Percentiles rank a stretch among this genome's conserved stretches.
Evolutionary conservation across 2,329 filamentous ascomycete species (phyloP).

Genomic region (Trichoderma harzianum): DNA sequence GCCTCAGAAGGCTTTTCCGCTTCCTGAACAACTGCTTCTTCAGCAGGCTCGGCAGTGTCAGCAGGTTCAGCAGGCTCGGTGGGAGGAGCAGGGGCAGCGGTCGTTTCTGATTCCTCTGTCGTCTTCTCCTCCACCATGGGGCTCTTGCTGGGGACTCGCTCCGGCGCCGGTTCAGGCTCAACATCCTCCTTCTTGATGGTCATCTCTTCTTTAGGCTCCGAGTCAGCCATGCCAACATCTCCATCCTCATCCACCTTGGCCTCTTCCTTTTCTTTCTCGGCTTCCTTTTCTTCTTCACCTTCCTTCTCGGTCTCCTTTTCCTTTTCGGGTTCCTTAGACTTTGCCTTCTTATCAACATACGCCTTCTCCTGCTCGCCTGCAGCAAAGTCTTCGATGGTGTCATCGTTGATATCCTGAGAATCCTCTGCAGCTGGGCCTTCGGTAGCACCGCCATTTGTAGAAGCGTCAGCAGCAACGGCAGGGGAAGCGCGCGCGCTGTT

Average conservation of each 20-base stretch:
- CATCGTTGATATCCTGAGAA: conserved; percentile 37
- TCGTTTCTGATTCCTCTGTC: conserved; percentile 21
- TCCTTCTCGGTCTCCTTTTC: not conserved
- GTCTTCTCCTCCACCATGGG: conserved; percentile 23
- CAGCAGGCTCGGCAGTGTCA: not conserved
- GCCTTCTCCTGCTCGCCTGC: conserved; percentile 29
- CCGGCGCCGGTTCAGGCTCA: conserved; percentile 33
- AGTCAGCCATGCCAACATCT: conserved; percentile 50
- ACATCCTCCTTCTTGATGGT: conserved; percentile 41
- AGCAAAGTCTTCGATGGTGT: conserved; percentile 45
- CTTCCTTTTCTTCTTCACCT: not conserved
- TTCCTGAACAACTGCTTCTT: not conserved
- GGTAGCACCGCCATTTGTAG: conserved; percentile 29
- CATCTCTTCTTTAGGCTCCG: conserved; percentile 31
- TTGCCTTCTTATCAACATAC: conserved; percentile 13
- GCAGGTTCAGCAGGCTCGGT: not conserved
- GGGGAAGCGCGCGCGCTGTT: conserved; percentile 40
- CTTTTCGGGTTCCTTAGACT: conserved; percentile 10
- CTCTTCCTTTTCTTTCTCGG: conserved; percentile 24
- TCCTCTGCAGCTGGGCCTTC: conserved; percentile 32
- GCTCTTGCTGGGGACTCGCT: conserved; percentile 29
- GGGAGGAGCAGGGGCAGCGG: not conserved
- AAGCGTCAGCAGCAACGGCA: conserved; percentile 34
- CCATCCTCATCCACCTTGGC: conserved; percentile 45
- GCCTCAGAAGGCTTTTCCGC: conserved; percentile 20